Percentiles rank a stretch among this genome's conserved stretches.
phyloP scores from a whole-genome alignment of 169 alveolate genomes.

The Theileria orientalis region DNA sequence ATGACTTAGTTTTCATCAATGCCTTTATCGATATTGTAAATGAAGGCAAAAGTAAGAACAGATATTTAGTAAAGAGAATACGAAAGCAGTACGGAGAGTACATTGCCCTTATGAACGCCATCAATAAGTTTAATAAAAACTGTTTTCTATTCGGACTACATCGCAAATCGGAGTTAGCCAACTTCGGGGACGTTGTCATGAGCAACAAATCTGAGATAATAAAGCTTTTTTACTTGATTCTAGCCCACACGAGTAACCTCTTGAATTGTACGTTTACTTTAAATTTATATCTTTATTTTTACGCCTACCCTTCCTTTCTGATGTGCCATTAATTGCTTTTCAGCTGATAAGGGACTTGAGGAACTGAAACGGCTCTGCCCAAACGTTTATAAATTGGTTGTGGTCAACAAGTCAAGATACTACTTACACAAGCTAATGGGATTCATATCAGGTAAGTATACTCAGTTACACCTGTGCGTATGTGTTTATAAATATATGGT shows the following conservation, averaged over 20 bases:
- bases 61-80: too few relatives aligned
- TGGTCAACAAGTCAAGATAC: slow-evolving; percentile 21
- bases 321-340: too few relatives aligned
- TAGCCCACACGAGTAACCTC: too few relatives aligned
- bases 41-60: too few relatives aligned
- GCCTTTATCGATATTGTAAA: neutral
- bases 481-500: too few relatives aligned
- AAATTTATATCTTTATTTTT: too few relatives aligned
- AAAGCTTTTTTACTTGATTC: slow-evolving; percentile 27
- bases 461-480: too few relatives aligned
- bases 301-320: slow-evolving; percentile 13
- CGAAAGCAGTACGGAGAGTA: slow-evolving; percentile 22
- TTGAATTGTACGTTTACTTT: too few relatives aligned
- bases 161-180: slow-evolving; percentile 31
- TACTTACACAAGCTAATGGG: slow-evolving; percentile 16
- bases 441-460: slow-evolving; percentile 8
- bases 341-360: slow-evolving; percentile 20
- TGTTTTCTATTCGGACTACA: slow-evolving; percentile 31
- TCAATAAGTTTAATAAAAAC: slow-evolving; percentile 2
- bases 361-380: slow-evolving; percentile 20
- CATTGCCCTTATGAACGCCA: slow-evolving; percentile 6
- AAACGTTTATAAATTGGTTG: slow-evolving; percentile 29
- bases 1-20: neutral
- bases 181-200: slow-evolving; percentile 48
- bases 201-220: slow-evolving; percentile 34